phyloP scores from a whole-genome alignment of 225 moss, liverwort and hornwort genomes.

The Polytrichum commune region DNA sequence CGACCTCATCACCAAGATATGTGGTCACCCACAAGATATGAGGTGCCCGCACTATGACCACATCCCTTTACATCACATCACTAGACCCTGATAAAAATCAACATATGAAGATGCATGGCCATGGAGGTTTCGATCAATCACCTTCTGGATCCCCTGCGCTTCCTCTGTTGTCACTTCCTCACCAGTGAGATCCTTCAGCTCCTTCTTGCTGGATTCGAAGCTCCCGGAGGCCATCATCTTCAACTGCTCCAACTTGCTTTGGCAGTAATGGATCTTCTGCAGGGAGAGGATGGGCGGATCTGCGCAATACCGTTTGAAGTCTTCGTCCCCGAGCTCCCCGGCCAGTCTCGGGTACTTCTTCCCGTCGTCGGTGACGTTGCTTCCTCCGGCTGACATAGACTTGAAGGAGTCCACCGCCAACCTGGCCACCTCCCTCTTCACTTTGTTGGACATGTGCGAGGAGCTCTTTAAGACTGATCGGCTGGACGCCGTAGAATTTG shows the following conservation, averaged over 20 bases:
- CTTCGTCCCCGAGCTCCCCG: neutral
- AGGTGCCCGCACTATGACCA: no score
- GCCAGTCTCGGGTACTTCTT: neutral
- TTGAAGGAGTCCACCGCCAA: neutral
- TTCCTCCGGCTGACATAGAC: no score
- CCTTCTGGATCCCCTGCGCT: neutral
- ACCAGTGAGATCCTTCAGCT: neutral
- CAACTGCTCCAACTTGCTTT: neutral
- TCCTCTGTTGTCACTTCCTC: neutral
- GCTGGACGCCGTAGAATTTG: no score
- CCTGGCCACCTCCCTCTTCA: neutral
- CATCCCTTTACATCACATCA: neutral
- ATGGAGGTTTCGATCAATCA: neutral
- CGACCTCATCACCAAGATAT: no score
- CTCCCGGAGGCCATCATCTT: neutral
- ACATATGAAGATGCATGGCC: no score
- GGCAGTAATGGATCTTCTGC: slow-evolving; percentile 4
- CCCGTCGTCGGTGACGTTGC: neutral
- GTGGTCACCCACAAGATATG: no score
- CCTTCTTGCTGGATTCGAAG: neutral
- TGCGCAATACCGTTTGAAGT: neutral
- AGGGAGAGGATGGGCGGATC: neutral
- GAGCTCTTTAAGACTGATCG: no score
- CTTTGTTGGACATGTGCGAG: no score
- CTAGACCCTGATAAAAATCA: neutral